Conservation (phyloP, 1,284 basidiomycete genomes). For the Leccinum pachyderme region DNA sequence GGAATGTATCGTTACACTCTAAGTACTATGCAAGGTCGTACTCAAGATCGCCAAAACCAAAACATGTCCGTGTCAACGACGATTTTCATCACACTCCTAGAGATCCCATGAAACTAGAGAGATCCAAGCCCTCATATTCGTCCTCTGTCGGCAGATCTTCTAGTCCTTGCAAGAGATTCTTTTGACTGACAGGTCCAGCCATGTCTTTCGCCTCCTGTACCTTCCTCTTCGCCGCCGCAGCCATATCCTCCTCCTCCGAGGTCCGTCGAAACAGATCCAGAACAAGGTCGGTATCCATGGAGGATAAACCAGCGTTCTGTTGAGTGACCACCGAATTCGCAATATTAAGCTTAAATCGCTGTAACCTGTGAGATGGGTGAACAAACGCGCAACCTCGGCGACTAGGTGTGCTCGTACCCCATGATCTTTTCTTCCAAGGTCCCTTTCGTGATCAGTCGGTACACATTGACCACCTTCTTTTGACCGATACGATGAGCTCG, state of each 20-base stretch:
- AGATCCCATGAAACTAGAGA: conserved; percentile 83
- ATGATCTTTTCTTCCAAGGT: conserved; percentile 99
- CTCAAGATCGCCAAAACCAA: conserved; percentile 12
- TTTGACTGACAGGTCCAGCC: conserved; percentile 59
- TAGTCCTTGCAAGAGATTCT: conserved; percentile 80
- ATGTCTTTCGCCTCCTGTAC: conserved; percentile 54
- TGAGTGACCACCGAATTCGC: conserved; percentile 97
- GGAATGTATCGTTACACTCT: conserved; percentile 32
- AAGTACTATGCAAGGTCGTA: conserved; percentile 32
- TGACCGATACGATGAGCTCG: conserved; percentile 97
- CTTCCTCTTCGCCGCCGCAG: conserved; percentile 48
- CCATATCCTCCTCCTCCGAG: conserved; percentile 67
- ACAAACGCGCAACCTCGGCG: conserved; percentile 8
- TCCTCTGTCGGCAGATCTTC: conserved; percentile 89
- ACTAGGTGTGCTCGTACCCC: conserved; percentile 63
- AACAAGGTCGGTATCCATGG: conserved; percentile 98
- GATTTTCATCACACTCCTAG: conserved; percentile 42
- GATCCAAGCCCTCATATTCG: conserved; percentile 84
- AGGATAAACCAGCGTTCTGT: conserved; percentile 90
- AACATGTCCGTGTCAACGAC: conserved; percentile 12
- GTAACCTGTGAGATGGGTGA: conserved; percentile 56
- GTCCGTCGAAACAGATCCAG: conserved; percentile 91
- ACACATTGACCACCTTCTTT: conserved; percentile 99
- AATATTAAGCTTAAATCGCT: conserved; percentile 99
- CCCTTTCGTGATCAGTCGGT: conserved; percentile 94